Evolutionary conservation across 2,329 filamentous ascomycete genomes (phyloP).

Genomic region (Cryphonectria naterciae): DNA sequence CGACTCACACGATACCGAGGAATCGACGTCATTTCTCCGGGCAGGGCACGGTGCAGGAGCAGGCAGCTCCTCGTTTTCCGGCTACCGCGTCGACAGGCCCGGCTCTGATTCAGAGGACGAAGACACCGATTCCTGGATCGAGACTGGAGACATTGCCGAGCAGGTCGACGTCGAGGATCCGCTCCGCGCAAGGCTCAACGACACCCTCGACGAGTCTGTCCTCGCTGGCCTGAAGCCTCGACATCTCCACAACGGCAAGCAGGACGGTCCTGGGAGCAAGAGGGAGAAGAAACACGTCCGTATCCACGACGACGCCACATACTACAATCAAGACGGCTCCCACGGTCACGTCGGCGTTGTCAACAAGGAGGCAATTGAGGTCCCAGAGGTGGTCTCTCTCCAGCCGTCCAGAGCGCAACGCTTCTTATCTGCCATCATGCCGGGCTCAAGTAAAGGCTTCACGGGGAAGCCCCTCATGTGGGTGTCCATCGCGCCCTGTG

Average conservation of each 20-base stretch:
- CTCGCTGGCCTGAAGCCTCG: slow-evolving; percentile 56
- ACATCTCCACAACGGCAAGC: slow-evolving; percentile 44
- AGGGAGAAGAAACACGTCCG: slow-evolving; percentile 68
- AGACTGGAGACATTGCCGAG: slow-evolving; percentile 93
- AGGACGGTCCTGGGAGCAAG: slow-evolving; percentile 31
- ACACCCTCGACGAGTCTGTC: slow-evolving; percentile 66
- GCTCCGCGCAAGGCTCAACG: slow-evolving; percentile 69
- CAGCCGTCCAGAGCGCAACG: slow-evolving; percentile 69
- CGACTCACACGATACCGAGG: slow-evolving; percentile 43
- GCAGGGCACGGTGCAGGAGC: slow-evolving; percentile 31
- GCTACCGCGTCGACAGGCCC: slow-evolving; percentile 49
- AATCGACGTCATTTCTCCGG: slow-evolving; percentile 52
- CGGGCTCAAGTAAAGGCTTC: slow-evolving; percentile 80
- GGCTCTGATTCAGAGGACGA: slow-evolving; percentile 68
- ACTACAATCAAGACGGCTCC: slow-evolving; percentile 33
- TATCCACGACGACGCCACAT: slow-evolving; percentile 52
- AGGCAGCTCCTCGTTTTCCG: slow-evolving; percentile 50
- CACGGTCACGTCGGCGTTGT: slow-evolving; percentile 48
- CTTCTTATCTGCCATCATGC: slow-evolving; percentile 83
- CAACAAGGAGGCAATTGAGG: slow-evolving; percentile 78
- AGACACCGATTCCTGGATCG: slow-evolving; percentile 74
- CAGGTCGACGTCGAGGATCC: slow-evolving; percentile 86
- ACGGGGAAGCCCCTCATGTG: slow-evolving; percentile 95
- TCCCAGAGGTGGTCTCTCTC: slow-evolving; percentile 70
- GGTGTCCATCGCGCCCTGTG: slow-evolving; percentile 34